Conservation (phyloP, 768 basidiomycete genomes). For the Amanita phalloides region DNA sequence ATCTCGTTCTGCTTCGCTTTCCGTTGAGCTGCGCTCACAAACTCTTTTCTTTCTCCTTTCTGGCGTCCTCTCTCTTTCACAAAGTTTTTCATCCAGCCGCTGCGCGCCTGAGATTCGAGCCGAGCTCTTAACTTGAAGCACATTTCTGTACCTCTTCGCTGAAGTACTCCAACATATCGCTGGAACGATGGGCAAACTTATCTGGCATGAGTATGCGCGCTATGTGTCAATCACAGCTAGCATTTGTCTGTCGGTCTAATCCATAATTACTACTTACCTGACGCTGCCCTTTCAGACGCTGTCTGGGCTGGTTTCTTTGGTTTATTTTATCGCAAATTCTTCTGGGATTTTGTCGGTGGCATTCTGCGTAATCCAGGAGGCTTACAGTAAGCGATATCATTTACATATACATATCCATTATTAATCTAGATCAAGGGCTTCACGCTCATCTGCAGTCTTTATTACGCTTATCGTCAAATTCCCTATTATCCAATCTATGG, state of each 20-base stretch:
- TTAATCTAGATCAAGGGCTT: conserved; percentile 32
- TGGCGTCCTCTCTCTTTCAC: conserved; percentile 17
- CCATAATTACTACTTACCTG: neutral
- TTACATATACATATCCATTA: neutral
- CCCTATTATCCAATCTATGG: conserved; percentile 64
- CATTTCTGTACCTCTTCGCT: conserved; percentile 16
- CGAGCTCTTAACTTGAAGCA: conserved; percentile 21
- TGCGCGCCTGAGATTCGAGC: conserved; percentile 22
- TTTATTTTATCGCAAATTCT: conserved; percentile 84
- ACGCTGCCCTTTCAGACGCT: conserved; percentile 35
- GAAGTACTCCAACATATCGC: conserved; percentile 5
- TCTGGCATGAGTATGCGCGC: conserved; percentile 76
- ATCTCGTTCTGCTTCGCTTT: conserved; percentile 10
- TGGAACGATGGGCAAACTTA: conserved; percentile 59
- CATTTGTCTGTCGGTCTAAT: conserved; percentile 46
- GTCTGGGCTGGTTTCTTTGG: conserved; percentile 79
- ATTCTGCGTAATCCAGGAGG: conserved; percentile 71
- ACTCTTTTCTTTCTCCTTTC: neutral
- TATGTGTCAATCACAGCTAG: conserved; percentile 58
- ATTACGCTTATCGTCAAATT: conserved; percentile 64
- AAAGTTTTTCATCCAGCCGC: conserved; percentile 19
- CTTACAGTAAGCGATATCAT: conserved; percentile 46
- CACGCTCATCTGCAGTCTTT: conserved; percentile 50
- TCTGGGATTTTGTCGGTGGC: conserved; percentile 91
- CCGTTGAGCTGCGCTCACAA: conserved; percentile 21